A percentile compares a stretch with the other conserved stretches of the same genome.
These are phyloP conservation scores for Wickerhamiella cacticola DNA, from an alignment of 805 yeast genomes.

Conservation along the genomic window DNA sequence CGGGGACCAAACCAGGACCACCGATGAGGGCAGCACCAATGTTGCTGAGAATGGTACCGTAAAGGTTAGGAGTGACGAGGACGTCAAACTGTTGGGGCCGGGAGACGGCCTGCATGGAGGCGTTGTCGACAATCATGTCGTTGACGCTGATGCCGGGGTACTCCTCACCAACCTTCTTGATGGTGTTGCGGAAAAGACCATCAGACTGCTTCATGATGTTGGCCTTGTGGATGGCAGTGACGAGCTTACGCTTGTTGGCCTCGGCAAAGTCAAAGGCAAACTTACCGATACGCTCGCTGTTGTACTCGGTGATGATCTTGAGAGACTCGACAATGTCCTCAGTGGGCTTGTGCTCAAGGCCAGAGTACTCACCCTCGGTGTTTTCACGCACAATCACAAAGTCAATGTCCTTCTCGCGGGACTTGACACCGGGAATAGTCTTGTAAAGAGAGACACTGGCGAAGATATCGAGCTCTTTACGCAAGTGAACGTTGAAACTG, in stretches of 20 bases:
- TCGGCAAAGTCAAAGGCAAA: constrained; percentile 93
- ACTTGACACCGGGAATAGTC: constrained; percentile 85
- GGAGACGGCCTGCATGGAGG: constrained; percentile 98
- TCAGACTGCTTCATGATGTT: constrained; percentile 98
- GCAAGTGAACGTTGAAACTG: constrained; percentile 87
- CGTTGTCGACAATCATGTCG: constrained; percentile 96
- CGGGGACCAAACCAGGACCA: constrained; percentile 98
- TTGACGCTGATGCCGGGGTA: constrained; percentile 73
- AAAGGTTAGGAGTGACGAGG: constrained; percentile 92
- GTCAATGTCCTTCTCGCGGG: constrained; percentile 80
- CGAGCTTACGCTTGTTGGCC: constrained; percentile 81
- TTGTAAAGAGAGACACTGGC: constrained; percentile 92
- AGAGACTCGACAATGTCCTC: constrained; percentile 97
- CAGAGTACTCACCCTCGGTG: constrained; percentile 99
- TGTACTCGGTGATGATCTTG: constrained; percentile 85
- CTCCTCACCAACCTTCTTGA: constrained; percentile 71
- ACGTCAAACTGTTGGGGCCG: constrained; percentile 97
- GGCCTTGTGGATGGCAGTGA: constrained; percentile 97
- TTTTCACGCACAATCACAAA: constrained; percentile 95
- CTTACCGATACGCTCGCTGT: constrained; percentile 94
- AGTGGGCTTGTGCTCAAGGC: constrained; percentile 92
- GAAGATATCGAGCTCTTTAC: constrained; percentile 91
- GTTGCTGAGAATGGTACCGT: constrained; percentile 94
- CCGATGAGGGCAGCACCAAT: constrained; percentile 96
- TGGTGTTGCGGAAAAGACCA: constrained; percentile 92